Evolutionary conservation across 371 early-diverging fungal species (phyloP).

Genomic region (Mucor sp.): DNA sequence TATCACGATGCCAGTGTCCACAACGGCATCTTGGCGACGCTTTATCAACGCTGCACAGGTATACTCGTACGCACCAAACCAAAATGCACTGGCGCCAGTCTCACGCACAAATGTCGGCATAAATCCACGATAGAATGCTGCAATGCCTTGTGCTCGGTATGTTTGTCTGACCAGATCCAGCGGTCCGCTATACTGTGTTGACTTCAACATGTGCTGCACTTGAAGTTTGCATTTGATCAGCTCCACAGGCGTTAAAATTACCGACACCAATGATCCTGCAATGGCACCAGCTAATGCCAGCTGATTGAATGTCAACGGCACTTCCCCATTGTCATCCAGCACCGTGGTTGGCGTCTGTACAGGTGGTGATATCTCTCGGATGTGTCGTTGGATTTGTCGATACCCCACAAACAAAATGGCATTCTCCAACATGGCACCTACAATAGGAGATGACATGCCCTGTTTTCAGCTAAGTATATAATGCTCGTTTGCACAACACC

Average conservation of each 20-base stretch:
- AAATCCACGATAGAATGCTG: conserved; percentile 88
- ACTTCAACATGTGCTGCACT: conserved; percentile 70
- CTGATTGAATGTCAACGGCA: conserved; percentile 58
- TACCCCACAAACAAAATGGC: conserved; percentile 88
- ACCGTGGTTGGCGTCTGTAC: conserved; percentile 20
- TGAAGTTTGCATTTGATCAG: conserved; percentile 94
- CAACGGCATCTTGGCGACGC: conserved; percentile 26
- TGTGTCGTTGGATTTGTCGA: conserved; percentile 73
- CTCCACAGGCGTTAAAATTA: conserved; percentile 93
- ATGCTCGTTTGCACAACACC: too few relatives aligned
- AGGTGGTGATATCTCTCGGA: conserved; percentile 50
- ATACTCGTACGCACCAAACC: conserved; percentile 95
- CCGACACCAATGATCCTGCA: conserved; percentile 83
- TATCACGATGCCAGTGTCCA: conserved; percentile 9
- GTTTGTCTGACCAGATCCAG: conserved; percentile 66
- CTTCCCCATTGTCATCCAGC: conserved; percentile 16
- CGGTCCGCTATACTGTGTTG: conserved; percentile 62
- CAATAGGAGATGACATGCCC: conserved; percentile 89
- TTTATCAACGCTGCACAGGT: conserved; percentile 62
- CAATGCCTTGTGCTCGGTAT: conserved; percentile 59
- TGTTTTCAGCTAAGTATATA: conserved; percentile 17
- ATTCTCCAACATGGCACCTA: conserved; percentile 94
- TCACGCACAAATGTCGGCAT: conserved; percentile 89
- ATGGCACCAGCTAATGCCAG: conserved; percentile 79
- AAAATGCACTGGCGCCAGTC: conserved; percentile 87